Evolutionary conservation across 1,284 basidiomycete species (phyloP).

Genomic region (Microbotryum lychnidis-dioicae): DNA sequence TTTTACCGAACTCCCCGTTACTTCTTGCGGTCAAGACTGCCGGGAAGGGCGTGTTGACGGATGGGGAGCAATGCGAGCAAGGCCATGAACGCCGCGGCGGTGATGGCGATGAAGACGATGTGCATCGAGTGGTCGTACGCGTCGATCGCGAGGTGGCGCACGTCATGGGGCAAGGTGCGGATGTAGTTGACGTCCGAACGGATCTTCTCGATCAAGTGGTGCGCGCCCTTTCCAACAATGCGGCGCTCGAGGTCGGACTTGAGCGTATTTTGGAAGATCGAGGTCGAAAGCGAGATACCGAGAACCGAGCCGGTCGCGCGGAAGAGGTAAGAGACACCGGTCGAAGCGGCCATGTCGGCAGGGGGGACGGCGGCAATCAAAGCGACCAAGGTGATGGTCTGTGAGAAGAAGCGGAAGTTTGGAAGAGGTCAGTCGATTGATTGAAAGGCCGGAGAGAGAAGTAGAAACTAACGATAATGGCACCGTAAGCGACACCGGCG

Average conservation of each 20-base stretch:
- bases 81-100: conserved; percentile 36
- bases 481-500: conserved; percentile 39
- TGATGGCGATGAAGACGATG: conserved; percentile 39
- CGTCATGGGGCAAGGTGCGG: conserved; percentile 27
- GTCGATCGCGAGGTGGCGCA: conserved; percentile 35
- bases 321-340: conserved; percentile 42
- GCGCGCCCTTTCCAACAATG: conserved; percentile 24
- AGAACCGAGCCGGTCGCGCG: conserved; percentile 41
- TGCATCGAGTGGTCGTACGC: conserved; percentile 40
- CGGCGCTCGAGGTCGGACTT: conserved; percentile 32
- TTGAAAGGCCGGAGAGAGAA: background rate
- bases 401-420: background rate
- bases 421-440: background rate
- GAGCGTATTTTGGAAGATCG: conserved; percentile 41
- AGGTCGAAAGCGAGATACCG: conserved; percentile 41
- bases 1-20: no score
- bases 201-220: conserved; percentile 36
- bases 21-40: conserved; percentile 8
- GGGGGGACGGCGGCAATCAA: conserved; percentile 40
- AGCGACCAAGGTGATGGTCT: conserved; percentile 40
- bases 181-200: conserved; percentile 38
- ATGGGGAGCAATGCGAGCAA: conserved; percentile 39
- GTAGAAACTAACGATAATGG: conserved; percentile 19
- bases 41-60: conserved; percentile 38
- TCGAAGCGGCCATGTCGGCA: conserved; percentile 39